phyloP scores from a whole-genome alignment of 306 rosid species.

The Rubus parviflorus region DNA sequence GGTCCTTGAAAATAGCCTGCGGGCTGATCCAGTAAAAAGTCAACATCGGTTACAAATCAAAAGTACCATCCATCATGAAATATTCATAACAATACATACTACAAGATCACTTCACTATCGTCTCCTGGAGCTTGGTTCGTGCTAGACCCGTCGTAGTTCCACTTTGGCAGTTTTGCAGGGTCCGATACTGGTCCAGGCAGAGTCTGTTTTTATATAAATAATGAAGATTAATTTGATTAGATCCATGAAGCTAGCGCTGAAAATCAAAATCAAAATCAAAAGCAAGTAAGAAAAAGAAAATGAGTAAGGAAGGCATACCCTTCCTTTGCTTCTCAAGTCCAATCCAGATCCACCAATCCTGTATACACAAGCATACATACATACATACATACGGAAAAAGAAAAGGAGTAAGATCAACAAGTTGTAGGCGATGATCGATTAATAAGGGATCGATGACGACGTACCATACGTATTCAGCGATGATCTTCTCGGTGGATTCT shows the following conservation, averaged over 20 bases:
- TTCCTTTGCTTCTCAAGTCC: constrained; percentile 62
- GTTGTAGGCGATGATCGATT: no score
- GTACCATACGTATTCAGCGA: constrained; percentile 88
- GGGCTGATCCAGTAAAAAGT: constrained; percentile 31
- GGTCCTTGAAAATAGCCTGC: constrained; percentile 53
- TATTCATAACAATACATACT: constrained; percentile 24
- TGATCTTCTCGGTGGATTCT: constrained; percentile 57
- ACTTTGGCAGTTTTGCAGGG: constrained; percentile 48
- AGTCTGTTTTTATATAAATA: constrained; percentile 29
- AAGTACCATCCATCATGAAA: no score
- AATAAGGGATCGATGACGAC: not conserved
- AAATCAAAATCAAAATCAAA: no score
- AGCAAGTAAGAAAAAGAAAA: no score
- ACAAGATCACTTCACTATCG: constrained; percentile 50
- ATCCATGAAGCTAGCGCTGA: no score
- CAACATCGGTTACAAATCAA: not conserved
- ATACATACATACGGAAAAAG: no score
- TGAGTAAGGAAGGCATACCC: constrained; percentile 32
- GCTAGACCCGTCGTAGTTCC: constrained; percentile 66
- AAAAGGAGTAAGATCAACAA: not conserved
- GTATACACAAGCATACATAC: not conserved
- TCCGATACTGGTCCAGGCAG: constrained; percentile 42
- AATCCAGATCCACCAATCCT: constrained; percentile 64
- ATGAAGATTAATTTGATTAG: no score
- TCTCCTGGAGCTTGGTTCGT: constrained; percentile 55